Evolutionary conservation across 371 early-diverging fungal genomes (phyloP), one percentile per base, ranked within the genome.

Genomic region (Rhizopus delemar): DNA sequence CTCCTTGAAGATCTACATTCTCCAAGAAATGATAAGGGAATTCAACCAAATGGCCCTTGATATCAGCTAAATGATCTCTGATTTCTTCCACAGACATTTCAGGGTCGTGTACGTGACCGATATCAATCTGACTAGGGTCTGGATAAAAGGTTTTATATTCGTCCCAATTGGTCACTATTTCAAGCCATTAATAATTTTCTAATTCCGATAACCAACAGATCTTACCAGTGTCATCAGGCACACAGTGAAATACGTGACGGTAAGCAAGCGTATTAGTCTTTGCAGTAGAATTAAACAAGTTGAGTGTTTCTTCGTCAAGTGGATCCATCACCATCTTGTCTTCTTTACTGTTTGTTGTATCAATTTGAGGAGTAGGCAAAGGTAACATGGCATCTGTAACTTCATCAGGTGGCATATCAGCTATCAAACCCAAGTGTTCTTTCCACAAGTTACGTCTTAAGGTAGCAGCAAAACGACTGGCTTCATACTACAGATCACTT

Each of bases 391-490:
- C 80, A 53, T 72, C 60, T 39, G 74, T 82, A 0, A 84, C 77
- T 5, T 78, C 68, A 59, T 80, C 74, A 15, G 74, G 63, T 29
- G 76, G 72, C 8, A 69, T 63, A 48, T 74, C 70, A 32, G 75
- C 75, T 32, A 90, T 46, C 13, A 92, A 65, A 8, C 96, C 96
- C 29, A 91, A 70, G 68, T 95, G 95, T 63, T 95, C 95, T 54
- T 86, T 86, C 77, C 93, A 93, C 33, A 95, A 71, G 35, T 83
- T 77, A 46, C 85, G 80, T n/a, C 95, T 86, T 55, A 95, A 69
- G 6, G 82, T 78, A 68, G 86, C 85, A 9, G 91, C 94, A 56
- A 89, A 89, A n/a, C 78, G 74, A 35, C 79, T 73, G 0, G 83
- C 90, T 59, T 87, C 73, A 58, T 80, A 82, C 75, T 79, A 66